A percentile compares a stretch with the other conserved stretches of the same genome.
phyloP scores from a whole-genome alignment of 768 basidiomycete species.

The Serendipita sp. region DNA sequence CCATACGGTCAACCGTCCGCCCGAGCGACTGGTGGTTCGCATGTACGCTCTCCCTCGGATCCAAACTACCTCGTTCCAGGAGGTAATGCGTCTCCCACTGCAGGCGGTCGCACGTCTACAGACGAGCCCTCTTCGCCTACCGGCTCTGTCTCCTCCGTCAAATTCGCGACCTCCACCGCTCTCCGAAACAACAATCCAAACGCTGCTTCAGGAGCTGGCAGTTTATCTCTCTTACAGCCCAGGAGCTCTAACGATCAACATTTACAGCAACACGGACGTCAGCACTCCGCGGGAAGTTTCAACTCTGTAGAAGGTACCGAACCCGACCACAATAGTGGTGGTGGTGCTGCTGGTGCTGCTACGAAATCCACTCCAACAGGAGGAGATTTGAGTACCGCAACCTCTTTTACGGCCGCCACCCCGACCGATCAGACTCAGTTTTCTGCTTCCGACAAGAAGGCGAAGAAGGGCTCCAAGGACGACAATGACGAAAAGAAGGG shows the following conservation, averaged over 20 bases:
- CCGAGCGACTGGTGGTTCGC: constrained; percentile 18
- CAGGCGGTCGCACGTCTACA: constrained; percentile 17
- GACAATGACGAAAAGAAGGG: not conserved
- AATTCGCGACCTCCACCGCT: constrained; percentile 11
- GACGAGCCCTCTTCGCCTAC: constrained; percentile 15
- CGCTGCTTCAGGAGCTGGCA: constrained; percentile 15
- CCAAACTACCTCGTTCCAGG: constrained; percentile 10
- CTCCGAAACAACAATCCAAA: constrained; percentile 20
- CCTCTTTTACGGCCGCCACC: not conserved
- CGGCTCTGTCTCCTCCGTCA: constrained; percentile 7
- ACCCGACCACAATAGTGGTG: constrained; percentile 1
- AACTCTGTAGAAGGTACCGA: constrained; percentile 9
- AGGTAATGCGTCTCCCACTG: constrained; percentile 6
- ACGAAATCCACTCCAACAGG: not conserved
- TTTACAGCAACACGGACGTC: not conserved
- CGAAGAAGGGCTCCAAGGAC: not conserved
- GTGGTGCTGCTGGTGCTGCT: not conserved
- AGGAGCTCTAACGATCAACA: not conserved
- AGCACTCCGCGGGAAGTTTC: not conserved
- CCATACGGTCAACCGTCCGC: not conserved
- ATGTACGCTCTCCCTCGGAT: not conserved
- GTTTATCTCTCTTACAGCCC: constrained; percentile 9
- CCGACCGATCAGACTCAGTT: constrained; percentile 2
- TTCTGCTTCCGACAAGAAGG: not conserved
- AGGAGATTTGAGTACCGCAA: not conserved